Percentiles rank a stretch among this genome's conserved stretches.
phyloP scores from a whole-genome alignment of 2,329 filamentous ascomycete species.

The Colletotrichum spinosum region DNA sequence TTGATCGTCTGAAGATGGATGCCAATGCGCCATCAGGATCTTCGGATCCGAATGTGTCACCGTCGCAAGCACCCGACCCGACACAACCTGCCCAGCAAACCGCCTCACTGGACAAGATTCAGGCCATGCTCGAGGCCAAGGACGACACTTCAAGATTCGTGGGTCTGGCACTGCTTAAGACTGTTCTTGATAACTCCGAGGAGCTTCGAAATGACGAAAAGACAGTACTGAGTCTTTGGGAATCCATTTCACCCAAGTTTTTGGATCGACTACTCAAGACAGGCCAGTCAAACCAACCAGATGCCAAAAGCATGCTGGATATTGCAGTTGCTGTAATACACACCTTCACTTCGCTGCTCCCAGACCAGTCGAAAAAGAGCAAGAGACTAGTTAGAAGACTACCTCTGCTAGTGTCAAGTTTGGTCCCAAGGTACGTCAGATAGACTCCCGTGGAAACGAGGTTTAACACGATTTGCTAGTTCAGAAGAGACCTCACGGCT shows the following conservation, averaged over 20 bases:
- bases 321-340: constrained; percentile 73
- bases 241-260: constrained; percentile 70
- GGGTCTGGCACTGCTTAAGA: constrained; percentile 73
- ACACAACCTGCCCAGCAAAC: constrained; percentile 22
- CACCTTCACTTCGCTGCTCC: constrained; percentile 69
- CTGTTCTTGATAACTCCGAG: constrained; percentile 71
- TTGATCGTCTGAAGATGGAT: constrained; percentile 8
- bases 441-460: not conserved
- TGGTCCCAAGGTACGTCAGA: constrained; percentile 62
- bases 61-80: constrained; percentile 13
- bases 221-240: constrained; percentile 65
- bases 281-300: constrained; percentile 53
- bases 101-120: constrained; percentile 60
- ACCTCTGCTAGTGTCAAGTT: constrained; percentile 62
- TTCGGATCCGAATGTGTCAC: not conserved
- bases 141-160: constrained; percentile 78
- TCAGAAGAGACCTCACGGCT: constrained; percentile 63
- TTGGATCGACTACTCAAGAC: constrained; percentile 72
- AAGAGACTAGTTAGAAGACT: constrained; percentile 64
- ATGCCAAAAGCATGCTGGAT: constrained; percentile 71
- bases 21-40: constrained; percentile 2
- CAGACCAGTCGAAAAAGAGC: constrained; percentile 57
- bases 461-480: constrained; percentile 47
- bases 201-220: constrained; percentile 61
- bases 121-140: constrained; percentile 66